Evolutionary conservation across 768 basidiomycete species (phyloP).

Genomic region (Russula dissimulans): DNA sequence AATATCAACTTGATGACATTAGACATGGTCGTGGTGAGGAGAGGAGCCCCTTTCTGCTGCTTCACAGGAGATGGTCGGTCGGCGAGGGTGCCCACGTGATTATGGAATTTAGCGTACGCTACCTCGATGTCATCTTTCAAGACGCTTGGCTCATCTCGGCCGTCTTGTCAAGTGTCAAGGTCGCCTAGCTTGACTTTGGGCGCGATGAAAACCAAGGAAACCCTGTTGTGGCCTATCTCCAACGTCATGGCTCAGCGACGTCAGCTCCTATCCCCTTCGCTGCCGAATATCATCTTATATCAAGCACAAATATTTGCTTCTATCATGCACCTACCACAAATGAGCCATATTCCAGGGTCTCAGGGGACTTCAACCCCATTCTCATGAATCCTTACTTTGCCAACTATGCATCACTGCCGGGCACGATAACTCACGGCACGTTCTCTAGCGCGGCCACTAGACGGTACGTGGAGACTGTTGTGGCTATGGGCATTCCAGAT

Average conservation of each 20-base stretch:
- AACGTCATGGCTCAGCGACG: constrained; percentile 79
- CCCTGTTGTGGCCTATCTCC: constrained; percentile 85
- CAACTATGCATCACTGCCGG: constrained; percentile 83
- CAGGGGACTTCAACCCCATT: too few relatives aligned
- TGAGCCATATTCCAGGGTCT: constrained; percentile 90
- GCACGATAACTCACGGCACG: constrained; percentile 96
- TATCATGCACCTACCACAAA: constrained; percentile 87
- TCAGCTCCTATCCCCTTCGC: too few relatives aligned
- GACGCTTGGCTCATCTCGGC: constrained; percentile 83
- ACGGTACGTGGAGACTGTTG: too few relatives aligned
- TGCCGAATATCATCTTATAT: too few relatives aligned
- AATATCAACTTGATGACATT: neutral
- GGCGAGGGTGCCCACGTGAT: too few relatives aligned
- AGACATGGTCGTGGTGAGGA: too few relatives aligned
- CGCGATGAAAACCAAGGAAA: constrained; percentile 87
- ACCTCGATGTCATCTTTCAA: too few relatives aligned
- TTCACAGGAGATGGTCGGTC: too few relatives aligned
- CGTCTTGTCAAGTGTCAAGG: constrained; percentile 79
- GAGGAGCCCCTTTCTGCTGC: too few relatives aligned
- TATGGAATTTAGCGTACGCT: too few relatives aligned
- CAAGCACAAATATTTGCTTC: constrained; percentile 44
- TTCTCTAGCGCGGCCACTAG: constrained; percentile 95
- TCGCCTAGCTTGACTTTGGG: constrained; percentile 79
- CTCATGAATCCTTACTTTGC: constrained; percentile 98
- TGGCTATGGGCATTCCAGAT: too few relatives aligned